These are phyloP conservation scores for Glutinoglossum americanum DNA, from an alignment of 495 filamentous ascomycete genomes.

Conservation along the genomic window DNA sequence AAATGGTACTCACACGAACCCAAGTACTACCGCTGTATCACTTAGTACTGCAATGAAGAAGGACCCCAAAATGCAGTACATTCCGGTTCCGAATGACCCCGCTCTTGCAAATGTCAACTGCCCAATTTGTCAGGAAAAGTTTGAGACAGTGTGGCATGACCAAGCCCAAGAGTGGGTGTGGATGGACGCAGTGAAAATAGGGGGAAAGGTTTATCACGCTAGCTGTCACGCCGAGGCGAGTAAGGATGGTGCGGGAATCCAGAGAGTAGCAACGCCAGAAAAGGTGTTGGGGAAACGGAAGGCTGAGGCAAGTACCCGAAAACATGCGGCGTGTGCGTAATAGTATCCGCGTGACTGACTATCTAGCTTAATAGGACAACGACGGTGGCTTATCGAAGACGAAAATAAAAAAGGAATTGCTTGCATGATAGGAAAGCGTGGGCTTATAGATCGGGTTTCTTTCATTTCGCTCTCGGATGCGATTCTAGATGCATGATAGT, in stretches of 20 bases:
- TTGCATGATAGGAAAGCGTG: neutral
- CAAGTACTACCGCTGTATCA: constrained; percentile 15
- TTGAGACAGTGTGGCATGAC: constrained; percentile 73
- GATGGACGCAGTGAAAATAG: constrained; percentile 68
- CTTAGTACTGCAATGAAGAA: constrained; percentile 16
- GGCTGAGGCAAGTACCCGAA: constrained; percentile 34
- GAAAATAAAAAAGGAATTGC: constrained; percentile 1
- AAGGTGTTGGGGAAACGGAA: constrained; percentile 57
- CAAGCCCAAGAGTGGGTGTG: constrained; percentile 92
- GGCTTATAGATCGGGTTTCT: neutral
- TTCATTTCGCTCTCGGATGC: neutral
- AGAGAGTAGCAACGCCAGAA: constrained; percentile 35
- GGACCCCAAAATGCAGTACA: constrained; percentile 47
- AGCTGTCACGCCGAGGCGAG: constrained; percentile 73
- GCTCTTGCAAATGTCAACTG: constrained; percentile 49
- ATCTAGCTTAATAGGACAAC: neutral
- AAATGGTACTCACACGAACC: constrained; percentile 20
- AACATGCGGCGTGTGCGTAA: neutral
- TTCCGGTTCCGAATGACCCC: constrained; percentile 64
- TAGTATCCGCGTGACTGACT: neutral
- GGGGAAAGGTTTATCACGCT: constrained; percentile 68
- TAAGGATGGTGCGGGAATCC: constrained; percentile 30
- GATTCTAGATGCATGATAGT: neutral
- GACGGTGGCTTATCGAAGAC: neutral
- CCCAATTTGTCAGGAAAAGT: constrained; percentile 87